Conservation (phyloP, 805 yeast species). For the Sugiyamaella lignohabitans region DNA sequence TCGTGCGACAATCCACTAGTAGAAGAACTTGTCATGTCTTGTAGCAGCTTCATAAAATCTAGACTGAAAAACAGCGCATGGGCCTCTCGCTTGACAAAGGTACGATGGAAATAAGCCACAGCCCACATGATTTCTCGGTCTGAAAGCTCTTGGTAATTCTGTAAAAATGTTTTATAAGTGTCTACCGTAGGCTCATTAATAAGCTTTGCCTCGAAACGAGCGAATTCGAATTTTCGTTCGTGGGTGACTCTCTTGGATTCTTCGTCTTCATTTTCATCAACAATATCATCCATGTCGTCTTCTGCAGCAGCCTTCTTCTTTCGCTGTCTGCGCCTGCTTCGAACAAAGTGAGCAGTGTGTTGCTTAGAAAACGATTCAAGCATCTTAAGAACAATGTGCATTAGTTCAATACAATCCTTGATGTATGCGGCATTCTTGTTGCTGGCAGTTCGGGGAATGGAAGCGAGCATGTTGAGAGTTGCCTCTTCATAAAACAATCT, state of each 20-base stretch:
- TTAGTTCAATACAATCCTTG: slow-evolving; percentile 54
- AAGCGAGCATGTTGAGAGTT: slow-evolving; percentile 49
- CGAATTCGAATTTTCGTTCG: slow-evolving; percentile 45
- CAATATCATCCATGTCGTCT: slow-evolving; percentile 9
- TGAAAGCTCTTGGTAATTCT: slow-evolving; percentile 54
- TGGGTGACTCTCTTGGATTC: slow-evolving; percentile 31
- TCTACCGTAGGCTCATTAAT: slow-evolving; percentile 55
- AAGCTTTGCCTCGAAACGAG: slow-evolving; percentile 39
- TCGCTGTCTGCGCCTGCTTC: slow-evolving; percentile 37
- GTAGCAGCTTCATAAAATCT: slow-evolving; percentile 61
- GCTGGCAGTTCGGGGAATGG: slow-evolving; percentile 56
- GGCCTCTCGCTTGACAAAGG: slow-evolving; percentile 57
- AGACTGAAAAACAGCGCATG: slow-evolving; percentile 56
- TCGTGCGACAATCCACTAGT: slow-evolving; percentile 36
- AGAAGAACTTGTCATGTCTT: slow-evolving; percentile 46
- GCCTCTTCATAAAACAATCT: slow-evolving; percentile 64
- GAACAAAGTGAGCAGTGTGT: slow-evolving; percentile 45
- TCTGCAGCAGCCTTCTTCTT: slow-evolving; percentile 17
- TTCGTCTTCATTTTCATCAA: slow-evolving; percentile 15
- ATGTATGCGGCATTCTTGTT: slow-evolving; percentile 59
- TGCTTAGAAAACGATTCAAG: slow-evolving; percentile 60
- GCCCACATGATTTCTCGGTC: slow-evolving; percentile 56
- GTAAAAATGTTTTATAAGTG: slow-evolving; percentile 56
- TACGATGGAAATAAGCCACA: slow-evolving; percentile 61
- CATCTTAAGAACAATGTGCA: slow-evolving; percentile 57